A percentile compares a stretch with the other conserved stretches of the same genome.
These are phyloP conservation scores for Wallemia mellicola DNA, from an alignment of 1,284 basidiomycete species.

Conservation along the genomic window DNA sequence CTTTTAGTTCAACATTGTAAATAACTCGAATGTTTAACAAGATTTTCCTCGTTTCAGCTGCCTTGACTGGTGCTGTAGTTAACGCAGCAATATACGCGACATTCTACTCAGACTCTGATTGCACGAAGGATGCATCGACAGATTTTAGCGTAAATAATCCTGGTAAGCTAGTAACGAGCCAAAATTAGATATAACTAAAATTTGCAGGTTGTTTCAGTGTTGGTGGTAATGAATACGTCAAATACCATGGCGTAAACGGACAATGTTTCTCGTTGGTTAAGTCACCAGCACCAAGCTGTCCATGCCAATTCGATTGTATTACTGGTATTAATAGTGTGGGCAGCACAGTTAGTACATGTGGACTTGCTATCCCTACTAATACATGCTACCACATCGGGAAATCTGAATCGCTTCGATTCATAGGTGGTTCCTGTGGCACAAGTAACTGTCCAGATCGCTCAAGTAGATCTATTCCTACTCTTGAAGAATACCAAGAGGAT, in stretches of 20 bases:
- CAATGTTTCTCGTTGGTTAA: background rate
- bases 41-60: background rate
- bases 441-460: background rate
- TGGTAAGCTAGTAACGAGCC: no score
- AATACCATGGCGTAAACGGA: background rate
- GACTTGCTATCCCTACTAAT: background rate
- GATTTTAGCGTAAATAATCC: background rate
- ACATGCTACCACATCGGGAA: background rate
- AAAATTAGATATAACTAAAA: no score
- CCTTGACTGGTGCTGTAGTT: background rate
- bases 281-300: background rate
- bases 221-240: background rate
- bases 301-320: background rate
- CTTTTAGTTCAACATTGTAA: no score
- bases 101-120: background rate
- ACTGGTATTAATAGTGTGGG: background rate
- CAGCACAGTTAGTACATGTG: background rate
- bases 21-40: constrained; percentile 1
- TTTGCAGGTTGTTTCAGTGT: background rate
- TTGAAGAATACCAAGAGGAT: no score
- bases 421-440: background rate
- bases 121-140: background rate
- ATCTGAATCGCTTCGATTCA: background rate
- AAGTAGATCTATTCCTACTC: background rate
- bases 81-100: background rate